phyloP scores from a whole-genome alignment of 805 yeast species.

The Yamadazyma philogaea region DNA sequence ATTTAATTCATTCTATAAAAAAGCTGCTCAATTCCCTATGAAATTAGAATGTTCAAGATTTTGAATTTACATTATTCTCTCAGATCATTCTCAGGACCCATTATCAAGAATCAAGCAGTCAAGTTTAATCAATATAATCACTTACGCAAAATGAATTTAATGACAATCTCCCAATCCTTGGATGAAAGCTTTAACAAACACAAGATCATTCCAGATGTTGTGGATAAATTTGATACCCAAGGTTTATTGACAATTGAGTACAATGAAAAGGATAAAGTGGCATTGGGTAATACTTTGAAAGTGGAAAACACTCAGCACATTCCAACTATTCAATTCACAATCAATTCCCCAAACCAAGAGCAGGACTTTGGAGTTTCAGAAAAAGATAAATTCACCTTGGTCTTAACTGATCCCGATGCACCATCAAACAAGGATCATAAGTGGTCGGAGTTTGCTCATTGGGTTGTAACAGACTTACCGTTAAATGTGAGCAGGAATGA shows the following conservation, averaged over 20 bases:
- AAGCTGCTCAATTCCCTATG: not conserved
- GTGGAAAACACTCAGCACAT: constrained; percentile 62
- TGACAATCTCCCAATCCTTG: constrained; percentile 54
- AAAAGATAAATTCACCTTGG: constrained; percentile 63
- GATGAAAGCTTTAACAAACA: constrained; percentile 49
- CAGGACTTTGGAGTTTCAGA: constrained; percentile 39
- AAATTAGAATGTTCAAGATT: constrained; percentile 7
- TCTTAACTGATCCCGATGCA: constrained; percentile 92
- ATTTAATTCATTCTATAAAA: not conserved
- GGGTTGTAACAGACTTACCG: constrained; percentile 54
- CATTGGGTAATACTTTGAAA: constrained; percentile 72
- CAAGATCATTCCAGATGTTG: constrained; percentile 51
- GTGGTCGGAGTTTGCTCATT: constrained; percentile 88
- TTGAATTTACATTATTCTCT: not conserved
- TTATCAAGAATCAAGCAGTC: constrained; percentile 2
- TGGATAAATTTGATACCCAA: constrained; percentile 46
- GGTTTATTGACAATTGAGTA: constrained; percentile 65
- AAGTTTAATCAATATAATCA: constrained; percentile 3
- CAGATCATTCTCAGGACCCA: constrained; percentile 6
- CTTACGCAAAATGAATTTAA: constrained; percentile 35
- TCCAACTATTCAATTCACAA: constrained; percentile 67
- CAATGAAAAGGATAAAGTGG: constrained; percentile 54
- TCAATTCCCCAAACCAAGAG: constrained; percentile 43
- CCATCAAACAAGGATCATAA: constrained; percentile 78
- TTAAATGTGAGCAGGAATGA: constrained; percentile 23